Conservation (phyloP, 768 basidiomycete genomes). For the Mycena alexandri region DNA sequence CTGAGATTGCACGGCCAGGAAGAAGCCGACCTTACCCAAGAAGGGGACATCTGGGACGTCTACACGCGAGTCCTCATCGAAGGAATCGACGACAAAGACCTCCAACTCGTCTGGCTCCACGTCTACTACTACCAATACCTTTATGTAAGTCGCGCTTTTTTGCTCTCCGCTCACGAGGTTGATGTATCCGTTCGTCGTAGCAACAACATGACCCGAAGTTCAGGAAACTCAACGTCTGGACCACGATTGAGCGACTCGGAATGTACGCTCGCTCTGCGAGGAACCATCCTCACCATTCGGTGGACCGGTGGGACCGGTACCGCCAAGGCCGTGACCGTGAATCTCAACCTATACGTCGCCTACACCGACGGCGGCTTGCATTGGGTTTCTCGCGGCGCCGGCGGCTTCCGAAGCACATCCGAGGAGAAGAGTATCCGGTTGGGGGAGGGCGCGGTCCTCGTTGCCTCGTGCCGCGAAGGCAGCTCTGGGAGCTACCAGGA, state of each 20-base stretch:
- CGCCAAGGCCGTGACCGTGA: conserved; percentile 2
- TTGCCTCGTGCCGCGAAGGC: conserved; percentile 20
- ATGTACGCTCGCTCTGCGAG: conserved; percentile 17
- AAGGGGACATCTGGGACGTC: conserved; percentile 2
- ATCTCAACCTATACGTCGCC: conserved; percentile 24
- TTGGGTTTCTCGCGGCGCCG: conserved; percentile 9
- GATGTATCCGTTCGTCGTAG: neutral
- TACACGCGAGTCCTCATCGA: neutral
- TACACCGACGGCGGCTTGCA: conserved; percentile 6
- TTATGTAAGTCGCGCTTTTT: conserved; percentile 4
- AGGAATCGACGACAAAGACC: conserved; percentile 3
- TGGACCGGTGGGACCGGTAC: conserved; percentile 10
- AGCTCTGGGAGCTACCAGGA: conserved; percentile 4
- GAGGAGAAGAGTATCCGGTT: conserved; percentile 13
- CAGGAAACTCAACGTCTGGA: neutral
- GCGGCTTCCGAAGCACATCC: conserved; percentile 18
- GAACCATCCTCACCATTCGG: conserved; percentile 13
- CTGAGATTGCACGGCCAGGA: conserved; percentile 2
- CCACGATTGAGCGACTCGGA: conserved; percentile 11
- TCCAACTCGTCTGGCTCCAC: conserved; percentile 3
- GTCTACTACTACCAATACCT: conserved; percentile 4
- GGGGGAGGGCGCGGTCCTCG: conserved; percentile 15
- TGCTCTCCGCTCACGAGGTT: conserved; percentile 1
- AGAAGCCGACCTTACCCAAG: neutral
- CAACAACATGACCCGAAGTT: no score